These are phyloP conservation scores for Phylloporus arenicola DNA, from an alignment of 768 basidiomycete genomes.

Conservation along the genomic window DNA sequence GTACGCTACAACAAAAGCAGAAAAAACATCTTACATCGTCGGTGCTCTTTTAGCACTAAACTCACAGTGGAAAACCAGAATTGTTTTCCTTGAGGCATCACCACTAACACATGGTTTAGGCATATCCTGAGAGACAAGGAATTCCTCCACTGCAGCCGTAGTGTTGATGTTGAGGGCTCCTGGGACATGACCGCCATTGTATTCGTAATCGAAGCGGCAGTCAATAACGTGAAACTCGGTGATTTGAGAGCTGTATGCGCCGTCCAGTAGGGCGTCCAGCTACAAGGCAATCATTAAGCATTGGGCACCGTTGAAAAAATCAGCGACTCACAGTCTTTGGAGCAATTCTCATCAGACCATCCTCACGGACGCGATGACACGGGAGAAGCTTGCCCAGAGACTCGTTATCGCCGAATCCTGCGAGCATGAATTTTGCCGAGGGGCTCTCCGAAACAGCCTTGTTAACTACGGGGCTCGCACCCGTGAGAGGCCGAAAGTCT, in stretches of 20 bases:
- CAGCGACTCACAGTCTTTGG: slow-evolving; percentile 60
- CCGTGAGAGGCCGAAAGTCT: slow-evolving; percentile 71
- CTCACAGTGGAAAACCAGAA: slow-evolving; percentile 97
- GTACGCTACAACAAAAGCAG: background rate
- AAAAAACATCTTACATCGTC: slow-evolving; percentile 65
- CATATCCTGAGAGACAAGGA: slow-evolving; percentile 60
- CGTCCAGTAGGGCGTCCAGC: slow-evolving; percentile 76
- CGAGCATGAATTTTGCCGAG: slow-evolving; percentile 48
- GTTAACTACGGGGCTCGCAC: slow-evolving; percentile 48
- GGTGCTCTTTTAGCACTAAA: slow-evolving; percentile 94
- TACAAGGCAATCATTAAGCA: slow-evolving; percentile 27
- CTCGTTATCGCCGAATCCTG: slow-evolving; percentile 91
- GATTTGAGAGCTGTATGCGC: slow-evolving; percentile 61
- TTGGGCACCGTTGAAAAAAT: background rate
- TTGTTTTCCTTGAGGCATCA: slow-evolving; percentile 65
- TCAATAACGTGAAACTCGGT: slow-evolving; percentile 79
- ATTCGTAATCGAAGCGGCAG: slow-evolving; percentile 98
- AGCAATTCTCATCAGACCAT: slow-evolving; percentile 90
- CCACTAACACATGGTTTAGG: slow-evolving; percentile 72
- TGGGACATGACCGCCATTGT: slow-evolving; percentile 84
- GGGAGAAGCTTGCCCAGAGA: slow-evolving; percentile 89
- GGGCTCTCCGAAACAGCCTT: slow-evolving; percentile 50
- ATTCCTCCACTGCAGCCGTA: slow-evolving; percentile 70
- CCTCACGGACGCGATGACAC: slow-evolving; percentile 89
- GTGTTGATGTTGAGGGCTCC: slow-evolving; percentile 92